Evolutionary conservation across 352 stramenopile species (phyloP), one percentile per base, ranked within the genome.

Genomic region (Globisporangium cederbergense): DNA sequence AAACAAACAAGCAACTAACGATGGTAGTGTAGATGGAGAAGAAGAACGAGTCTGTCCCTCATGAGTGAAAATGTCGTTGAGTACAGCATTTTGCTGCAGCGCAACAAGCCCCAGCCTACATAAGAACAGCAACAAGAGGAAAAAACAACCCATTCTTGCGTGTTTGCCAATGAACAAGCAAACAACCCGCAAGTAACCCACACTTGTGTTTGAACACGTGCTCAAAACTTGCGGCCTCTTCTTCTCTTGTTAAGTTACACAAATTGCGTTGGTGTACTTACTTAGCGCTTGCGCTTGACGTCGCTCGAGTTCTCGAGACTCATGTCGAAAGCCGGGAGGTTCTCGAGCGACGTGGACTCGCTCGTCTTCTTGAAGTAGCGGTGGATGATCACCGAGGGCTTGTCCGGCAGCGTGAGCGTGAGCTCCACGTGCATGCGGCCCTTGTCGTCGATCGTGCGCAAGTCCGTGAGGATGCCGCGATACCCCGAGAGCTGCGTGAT

Each of bases 341-440:
- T 96, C 66, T 96, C 87, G 46, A 96, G 74, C 64, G 87, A 94
- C 57, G 81, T 92, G 58, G 87, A 96, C 50, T 93, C 86, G 68
- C 84, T 93, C 22, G 77, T 88, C 78, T 96, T 96, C 60, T 92
- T 88, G 63, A 96, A 96, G 73, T 85, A 94, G 50, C 87, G 85
- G 46, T 83, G 79, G 70, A 93, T 96, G 61, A 91, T 68, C 36
- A 96, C 87, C 1, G 76, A 62, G 60, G 79, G 74, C 59, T 93
- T 90, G 46, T 91, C 85, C 2, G 87, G 81, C 58, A 93, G 67
- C 62, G 80, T 75, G 16, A 96, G 79, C 62, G 73, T 89, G 38
- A 96, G 76, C 68, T 93, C 75, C 38, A 96, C 87, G 62, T 81
- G 77, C 87, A 96, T 96, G 62, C 85, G 85, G 42, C 87, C 82